Conservation (phyloP, 352 stramenopile genomes). For the Phytophthora pinifolia region DNA sequence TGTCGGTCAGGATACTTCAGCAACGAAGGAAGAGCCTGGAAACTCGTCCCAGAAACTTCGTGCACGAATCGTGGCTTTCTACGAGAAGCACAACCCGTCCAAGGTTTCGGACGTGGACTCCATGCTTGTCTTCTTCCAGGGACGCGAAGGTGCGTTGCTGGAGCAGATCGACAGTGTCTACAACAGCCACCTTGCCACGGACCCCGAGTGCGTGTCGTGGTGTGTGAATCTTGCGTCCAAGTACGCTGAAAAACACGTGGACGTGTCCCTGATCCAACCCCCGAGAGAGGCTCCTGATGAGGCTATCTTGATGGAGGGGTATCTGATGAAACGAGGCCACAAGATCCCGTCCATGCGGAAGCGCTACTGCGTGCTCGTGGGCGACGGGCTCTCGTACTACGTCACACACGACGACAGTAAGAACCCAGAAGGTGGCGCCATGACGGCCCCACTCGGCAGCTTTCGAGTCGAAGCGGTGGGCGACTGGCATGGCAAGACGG, state of each 20-base stretch:
- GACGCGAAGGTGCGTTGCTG: constrained; percentile 49
- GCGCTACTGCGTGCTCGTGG: constrained; percentile 64
- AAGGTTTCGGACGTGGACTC: constrained; percentile 81
- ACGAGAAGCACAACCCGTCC: constrained; percentile 86
- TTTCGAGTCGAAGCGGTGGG: constrained; percentile 57
- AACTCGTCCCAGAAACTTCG: constrained; percentile 33
- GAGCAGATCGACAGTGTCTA: constrained; percentile 72
- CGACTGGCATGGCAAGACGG: constrained; percentile 76
- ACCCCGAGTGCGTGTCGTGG: constrained; percentile 35
- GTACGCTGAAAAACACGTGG: constrained; percentile 13
- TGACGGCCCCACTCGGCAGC: constrained; percentile 24
- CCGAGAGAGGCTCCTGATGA: not conserved
- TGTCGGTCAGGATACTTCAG: not conserved
- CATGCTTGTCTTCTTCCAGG: constrained; percentile 56
- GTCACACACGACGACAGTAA: constrained; percentile 72
- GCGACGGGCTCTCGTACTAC: constrained; percentile 60
- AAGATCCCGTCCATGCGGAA: constrained; percentile 76
- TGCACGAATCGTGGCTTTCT: constrained; percentile 71
- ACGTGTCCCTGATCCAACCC: not conserved
- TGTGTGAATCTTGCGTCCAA: constrained; percentile 25
- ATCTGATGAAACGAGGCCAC: constrained; percentile 74
- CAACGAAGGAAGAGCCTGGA: constrained; percentile 3
- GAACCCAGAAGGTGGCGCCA: constrained; percentile 32
- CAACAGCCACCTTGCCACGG: constrained; percentile 40
- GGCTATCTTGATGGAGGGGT: constrained; percentile 67